Evolutionary conservation across 2,329 filamentous ascomycete species (phyloP).

Genomic region (Xylariaceae sp.): DNA sequence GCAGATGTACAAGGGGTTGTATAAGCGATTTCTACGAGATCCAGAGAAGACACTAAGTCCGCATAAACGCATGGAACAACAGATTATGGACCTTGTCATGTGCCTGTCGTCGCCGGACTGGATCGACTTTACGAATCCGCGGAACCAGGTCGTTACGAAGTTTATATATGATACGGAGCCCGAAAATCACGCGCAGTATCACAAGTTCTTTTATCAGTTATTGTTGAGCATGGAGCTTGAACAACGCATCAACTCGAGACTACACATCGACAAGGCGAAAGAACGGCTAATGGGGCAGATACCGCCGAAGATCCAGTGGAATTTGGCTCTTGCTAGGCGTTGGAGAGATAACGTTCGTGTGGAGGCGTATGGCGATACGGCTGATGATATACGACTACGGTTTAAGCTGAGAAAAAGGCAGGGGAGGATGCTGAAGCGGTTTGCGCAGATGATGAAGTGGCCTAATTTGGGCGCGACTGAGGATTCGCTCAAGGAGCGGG

Average conservation of each 20-base stretch:
- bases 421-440: conserved; percentile 63
- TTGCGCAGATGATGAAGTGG: conserved; percentile 73
- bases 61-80: conserved; percentile 62
- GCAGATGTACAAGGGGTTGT: conserved; percentile 58
- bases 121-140: conserved; percentile 67
- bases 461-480: conserved; percentile 66
- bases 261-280: conserved; percentile 60
- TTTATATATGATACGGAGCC: conserved; percentile 63
- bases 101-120: conserved; percentile 66
- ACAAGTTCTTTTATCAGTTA: conserved; percentile 72
- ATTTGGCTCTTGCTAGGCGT: conserved; percentile 66
- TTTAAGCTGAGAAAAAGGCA: conserved; percentile 64
- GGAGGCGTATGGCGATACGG: conserved; percentile 52
- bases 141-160: conserved; percentile 69
- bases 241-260: conserved; percentile 60
- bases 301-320: conserved; percentile 68
- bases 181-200: conserved; percentile 54
- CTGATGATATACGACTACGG: conserved; percentile 58
- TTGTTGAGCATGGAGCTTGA: conserved; percentile 69
- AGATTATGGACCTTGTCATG: conserved; percentile 68
- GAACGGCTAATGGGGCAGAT: conserved; percentile 61
- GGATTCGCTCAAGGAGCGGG: conserved; percentile 56
- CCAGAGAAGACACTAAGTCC: conserved; percentile 59
- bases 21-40: conserved; percentile 63
- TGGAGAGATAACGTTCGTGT: conserved; percentile 70